Evolutionary conservation across 805 yeast genomes (phyloP).

Genomic region (Yarrowia sp.): DNA sequence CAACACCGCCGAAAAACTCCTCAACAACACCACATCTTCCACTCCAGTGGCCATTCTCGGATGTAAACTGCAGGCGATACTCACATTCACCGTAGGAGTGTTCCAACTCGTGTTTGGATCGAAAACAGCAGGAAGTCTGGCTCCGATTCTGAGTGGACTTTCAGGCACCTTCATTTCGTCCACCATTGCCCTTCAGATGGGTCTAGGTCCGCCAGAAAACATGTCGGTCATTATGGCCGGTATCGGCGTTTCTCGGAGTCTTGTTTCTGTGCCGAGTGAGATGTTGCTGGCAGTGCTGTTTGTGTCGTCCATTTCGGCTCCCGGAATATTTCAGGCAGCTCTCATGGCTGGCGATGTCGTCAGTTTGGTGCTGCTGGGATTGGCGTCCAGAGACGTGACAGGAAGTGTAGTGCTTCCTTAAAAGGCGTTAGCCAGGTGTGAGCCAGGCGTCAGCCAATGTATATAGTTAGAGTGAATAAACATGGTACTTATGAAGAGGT

Average conservation of each 20-base stretch:
- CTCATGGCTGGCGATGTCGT: not conserved
- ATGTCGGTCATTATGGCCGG: conserved; percentile 19
- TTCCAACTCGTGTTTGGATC: not conserved
- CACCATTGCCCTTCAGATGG: conserved; percentile 13
- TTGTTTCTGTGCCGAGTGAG: conserved; percentile 3
- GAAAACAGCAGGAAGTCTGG: not conserved
- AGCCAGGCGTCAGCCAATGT: too few species aligned
- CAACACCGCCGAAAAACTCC: not conserved
- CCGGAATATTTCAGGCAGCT: not conserved
- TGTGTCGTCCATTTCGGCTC: not conserved
- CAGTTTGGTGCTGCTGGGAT: not conserved
- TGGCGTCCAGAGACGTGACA: not conserved
- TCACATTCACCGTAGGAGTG: not conserved
- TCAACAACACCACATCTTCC: conserved; percentile 1
- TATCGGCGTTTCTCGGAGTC: not conserved
- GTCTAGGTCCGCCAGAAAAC: conserved; percentile 10
- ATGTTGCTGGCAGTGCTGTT: not conserved
- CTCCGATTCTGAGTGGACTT: not conserved
- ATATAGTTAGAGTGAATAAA: not conserved
- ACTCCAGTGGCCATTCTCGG: conserved; percentile 18
- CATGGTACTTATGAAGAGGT: too few species aligned
- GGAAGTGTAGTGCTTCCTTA: not conserved
- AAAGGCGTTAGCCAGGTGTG: not conserved
- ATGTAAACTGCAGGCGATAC: not conserved
- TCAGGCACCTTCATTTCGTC: conserved; percentile 21